These are phyloP conservation scores for Clonostachys chloroleuca DNA, from an alignment of 2,329 filamentous ascomycete species.

Conservation along the genomic window DNA sequence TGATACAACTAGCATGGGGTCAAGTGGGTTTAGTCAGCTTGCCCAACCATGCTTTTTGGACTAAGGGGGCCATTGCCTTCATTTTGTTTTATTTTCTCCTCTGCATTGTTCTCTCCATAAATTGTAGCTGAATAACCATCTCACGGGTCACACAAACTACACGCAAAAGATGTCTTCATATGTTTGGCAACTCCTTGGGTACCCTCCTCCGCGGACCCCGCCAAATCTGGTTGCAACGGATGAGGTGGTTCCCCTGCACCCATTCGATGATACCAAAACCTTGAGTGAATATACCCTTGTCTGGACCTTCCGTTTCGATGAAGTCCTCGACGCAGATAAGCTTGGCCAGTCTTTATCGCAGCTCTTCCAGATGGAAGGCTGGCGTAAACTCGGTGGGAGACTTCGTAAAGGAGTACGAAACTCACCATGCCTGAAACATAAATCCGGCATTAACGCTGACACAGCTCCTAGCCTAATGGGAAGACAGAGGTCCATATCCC, in stretches of 20 bases:
- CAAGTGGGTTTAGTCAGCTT: no score
- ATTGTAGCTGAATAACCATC: no score
- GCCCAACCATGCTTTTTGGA: no score
- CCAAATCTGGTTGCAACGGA: not conserved
- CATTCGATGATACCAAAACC: not conserved
- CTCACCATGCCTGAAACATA: no score
- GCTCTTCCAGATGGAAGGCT: conserved; percentile 10
- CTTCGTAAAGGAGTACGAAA: not conserved
- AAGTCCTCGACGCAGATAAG: conserved; percentile 13
- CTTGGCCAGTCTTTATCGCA: conserved; percentile 8
- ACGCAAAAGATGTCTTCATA: no score
- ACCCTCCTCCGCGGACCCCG: not conserved
- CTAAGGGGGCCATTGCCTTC: no score
- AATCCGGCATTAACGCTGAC: not conserved
- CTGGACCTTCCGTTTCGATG: conserved; percentile 13
- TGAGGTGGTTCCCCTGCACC: conserved; percentile 2
- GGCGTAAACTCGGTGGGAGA: conserved; percentile 15
- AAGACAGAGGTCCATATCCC: conserved; percentile 22
- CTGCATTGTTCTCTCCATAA: no score
- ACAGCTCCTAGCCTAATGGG: conserved; percentile 4
- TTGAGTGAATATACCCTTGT: conserved; percentile 1
- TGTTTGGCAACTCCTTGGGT: no score
- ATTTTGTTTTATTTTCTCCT: no score
- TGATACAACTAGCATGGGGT: no score
- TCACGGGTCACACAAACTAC: no score